Evolutionary conservation across 768 basidiomycete genomes (phyloP), one percentile per base, ranked within the genome.

Genomic region (Serendipita vermifera): DNA sequence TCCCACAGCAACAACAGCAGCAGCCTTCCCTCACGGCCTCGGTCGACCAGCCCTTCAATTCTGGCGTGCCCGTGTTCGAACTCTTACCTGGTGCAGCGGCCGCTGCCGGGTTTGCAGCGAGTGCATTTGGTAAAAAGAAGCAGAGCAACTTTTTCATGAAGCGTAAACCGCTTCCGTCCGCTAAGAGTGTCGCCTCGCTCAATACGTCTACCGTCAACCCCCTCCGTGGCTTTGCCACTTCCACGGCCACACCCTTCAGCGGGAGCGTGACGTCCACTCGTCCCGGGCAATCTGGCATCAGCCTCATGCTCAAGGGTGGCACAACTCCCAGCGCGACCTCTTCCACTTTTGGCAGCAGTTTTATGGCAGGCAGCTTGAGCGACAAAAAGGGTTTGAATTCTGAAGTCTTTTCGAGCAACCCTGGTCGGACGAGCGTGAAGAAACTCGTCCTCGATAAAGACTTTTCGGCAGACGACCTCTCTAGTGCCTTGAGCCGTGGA

Each of bases 391-490:
- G 60, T 6, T 27, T 61, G 26, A 61, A 38, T 1, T 75, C 85
- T 3, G 87, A 90, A 59, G 72, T 75, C 0, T 79, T 87, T 29
- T n/a, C n/a, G 9, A 22, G n/a, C 22, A 17, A 77, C 62, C 85
- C 79, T 38, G 74, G 70, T 58, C 74, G 83, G 55, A 80, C 84
- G 57, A 94, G 89, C 65, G 88, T 94, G 57, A 97, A 97, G 74
- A 94, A 94, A 65, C 76, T 97, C 57, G 82, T 91, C 33, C 66
- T 96, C 59, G 86, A 91, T 64, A 91, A 87, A 69, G 89, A 83
- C 65, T 73, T 87, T 14, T 51, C 46, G 15, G 31, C 24, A 20
- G 46, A 51, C n/a, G 22, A 51, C 9, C 22, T 51, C 11, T 22
- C 46, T n/a, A 26, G 22, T 26, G 24, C 46, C 15, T n/a, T 51